Conservation (phyloP, 139 green algal species). For the Closterium sp. region DNA sequence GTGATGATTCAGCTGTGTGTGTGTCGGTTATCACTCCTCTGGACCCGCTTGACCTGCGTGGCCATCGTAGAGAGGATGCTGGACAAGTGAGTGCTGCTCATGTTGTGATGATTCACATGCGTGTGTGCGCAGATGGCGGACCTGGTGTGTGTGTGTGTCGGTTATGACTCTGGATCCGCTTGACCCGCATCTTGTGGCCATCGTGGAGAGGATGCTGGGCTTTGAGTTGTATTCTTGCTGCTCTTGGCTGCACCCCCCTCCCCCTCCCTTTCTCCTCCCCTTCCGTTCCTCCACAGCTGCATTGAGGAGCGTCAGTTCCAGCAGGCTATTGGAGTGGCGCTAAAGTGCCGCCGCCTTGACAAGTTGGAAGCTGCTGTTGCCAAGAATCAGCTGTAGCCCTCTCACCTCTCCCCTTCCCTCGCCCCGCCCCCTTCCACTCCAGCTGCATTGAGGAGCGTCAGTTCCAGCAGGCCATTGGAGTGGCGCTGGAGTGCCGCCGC, state of each 20-base stretch:
- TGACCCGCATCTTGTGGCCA: too few relatives aligned
- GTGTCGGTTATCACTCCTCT: too few relatives aligned
- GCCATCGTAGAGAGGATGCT: constrained; percentile 93
- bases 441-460: too few relatives aligned
- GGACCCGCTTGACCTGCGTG: constrained; percentile 55
- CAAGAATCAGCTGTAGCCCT: constrained; percentile 39
- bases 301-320: constrained; percentile 78
- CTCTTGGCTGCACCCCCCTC: too few relatives aligned
- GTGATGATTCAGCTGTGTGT: background rate
- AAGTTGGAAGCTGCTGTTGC: constrained; percentile 73
- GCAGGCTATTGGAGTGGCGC: constrained; percentile 91
- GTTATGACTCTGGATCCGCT: constrained; percentile 14
- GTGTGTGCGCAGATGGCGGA: constrained; percentile 61
- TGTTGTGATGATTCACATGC: background rate
- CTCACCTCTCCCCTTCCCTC: too few relatives aligned
- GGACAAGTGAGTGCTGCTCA: constrained; percentile 61
- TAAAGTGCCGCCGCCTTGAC: constrained; percentile 82
- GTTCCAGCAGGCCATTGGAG: too few relatives aligned
- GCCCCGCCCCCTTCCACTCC: constrained; percentile 12
- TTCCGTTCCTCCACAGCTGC: constrained; percentile 53
- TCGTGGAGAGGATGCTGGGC: too few relatives aligned
- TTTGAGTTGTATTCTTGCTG: too few relatives aligned
- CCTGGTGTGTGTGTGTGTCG: constrained; percentile 49
- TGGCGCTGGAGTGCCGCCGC: too few relatives aligned
- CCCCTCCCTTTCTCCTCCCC: constrained; percentile 49